phyloP scores from a whole-genome alignment of 345 rosid species.

The Rubroshorea leprosula region DNA sequence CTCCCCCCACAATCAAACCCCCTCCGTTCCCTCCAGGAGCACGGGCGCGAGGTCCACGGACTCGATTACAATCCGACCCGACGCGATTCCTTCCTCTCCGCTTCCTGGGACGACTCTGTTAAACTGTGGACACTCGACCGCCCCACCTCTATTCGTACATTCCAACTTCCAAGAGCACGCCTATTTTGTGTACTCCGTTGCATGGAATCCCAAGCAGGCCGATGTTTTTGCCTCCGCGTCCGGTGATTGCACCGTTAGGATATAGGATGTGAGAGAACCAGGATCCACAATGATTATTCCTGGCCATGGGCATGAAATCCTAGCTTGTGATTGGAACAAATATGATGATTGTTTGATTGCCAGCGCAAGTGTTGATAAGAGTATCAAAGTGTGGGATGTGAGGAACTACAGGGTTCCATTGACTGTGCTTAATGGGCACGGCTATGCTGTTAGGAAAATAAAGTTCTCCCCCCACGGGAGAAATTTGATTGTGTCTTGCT shows the following conservation, averaged over 20 bases:
- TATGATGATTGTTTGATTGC: slow-evolving; percentile 83
- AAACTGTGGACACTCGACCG: slow-evolving; percentile 96
- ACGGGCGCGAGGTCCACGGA: slow-evolving; percentile 86
- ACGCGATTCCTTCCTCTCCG: slow-evolving; percentile 80
- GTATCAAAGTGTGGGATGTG: slow-evolving; percentile 79
- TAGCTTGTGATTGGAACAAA: slow-evolving; percentile 90
- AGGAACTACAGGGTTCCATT: slow-evolving; percentile 66
- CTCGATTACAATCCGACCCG: slow-evolving; percentile 85
- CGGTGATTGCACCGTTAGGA: slow-evolving; percentile 71
- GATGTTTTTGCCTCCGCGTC: slow-evolving; percentile 92
- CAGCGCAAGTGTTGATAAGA: slow-evolving; percentile 72
- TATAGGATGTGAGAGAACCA: slow-evolving; percentile 92
- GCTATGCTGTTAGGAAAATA: slow-evolving; percentile 78
- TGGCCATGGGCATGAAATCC: slow-evolving; percentile 73
- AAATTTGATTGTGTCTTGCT: slow-evolving; percentile 70
- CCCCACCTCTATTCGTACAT: slow-evolving; percentile 71
- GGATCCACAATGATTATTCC: slow-evolving; percentile 91
- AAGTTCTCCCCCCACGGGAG: slow-evolving; percentile 83
- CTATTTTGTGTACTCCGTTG: slow-evolving; percentile 74
- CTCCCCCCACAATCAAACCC: slow-evolving; percentile 74
- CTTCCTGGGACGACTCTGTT: slow-evolving; percentile 88
- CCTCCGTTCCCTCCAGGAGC: slow-evolving; percentile 73
- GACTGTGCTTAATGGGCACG: slow-evolving; percentile 70
- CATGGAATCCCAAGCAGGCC: slow-evolving; percentile 86
- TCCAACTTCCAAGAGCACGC: slow-evolving; percentile 82